phyloP scores from a whole-genome alignment of 768 basidiomycete genomes.

The Lentinula edodes region DNA sequence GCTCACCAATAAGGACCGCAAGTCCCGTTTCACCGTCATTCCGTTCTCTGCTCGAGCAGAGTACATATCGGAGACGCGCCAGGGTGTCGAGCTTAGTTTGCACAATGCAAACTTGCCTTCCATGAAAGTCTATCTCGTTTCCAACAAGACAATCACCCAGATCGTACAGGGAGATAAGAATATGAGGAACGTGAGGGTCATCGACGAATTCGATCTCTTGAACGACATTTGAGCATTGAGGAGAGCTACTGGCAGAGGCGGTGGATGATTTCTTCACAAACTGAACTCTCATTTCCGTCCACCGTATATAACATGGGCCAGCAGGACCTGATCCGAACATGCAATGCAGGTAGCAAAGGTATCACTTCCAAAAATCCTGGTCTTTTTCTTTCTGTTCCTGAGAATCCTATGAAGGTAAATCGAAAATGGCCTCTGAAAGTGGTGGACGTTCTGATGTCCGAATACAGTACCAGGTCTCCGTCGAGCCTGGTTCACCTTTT shows the following conservation, averaged over 20 bases:
- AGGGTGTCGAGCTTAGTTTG: constrained; percentile 19
- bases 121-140: constrained; percentile 23
- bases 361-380: neutral
- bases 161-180: constrained; percentile 13
- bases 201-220: constrained; percentile 5
- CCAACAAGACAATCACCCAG: constrained; percentile 15
- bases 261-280: neutral
- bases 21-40: neutral
- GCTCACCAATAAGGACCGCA: neutral
- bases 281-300: neutral
- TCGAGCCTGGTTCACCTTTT: neutral
- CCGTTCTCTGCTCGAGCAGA: constrained; percentile 17
- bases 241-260: neutral
- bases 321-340: neutral
- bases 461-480: neutral
- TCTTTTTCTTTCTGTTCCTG: neutral
- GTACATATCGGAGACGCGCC: constrained; percentile 21
- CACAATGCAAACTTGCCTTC: constrained; percentile 19
- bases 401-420: neutral
- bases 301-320: neutral
- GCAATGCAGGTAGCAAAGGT: neutral
- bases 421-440: neutral
- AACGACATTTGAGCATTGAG: constrained; percentile 5
- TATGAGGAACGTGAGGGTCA: constrained; percentile 3
- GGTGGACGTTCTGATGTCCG: neutral